Conservation (phyloP, 2,329 filamentous ascomycete genomes). For the Cadophora luteo-olivacea region DNA sequence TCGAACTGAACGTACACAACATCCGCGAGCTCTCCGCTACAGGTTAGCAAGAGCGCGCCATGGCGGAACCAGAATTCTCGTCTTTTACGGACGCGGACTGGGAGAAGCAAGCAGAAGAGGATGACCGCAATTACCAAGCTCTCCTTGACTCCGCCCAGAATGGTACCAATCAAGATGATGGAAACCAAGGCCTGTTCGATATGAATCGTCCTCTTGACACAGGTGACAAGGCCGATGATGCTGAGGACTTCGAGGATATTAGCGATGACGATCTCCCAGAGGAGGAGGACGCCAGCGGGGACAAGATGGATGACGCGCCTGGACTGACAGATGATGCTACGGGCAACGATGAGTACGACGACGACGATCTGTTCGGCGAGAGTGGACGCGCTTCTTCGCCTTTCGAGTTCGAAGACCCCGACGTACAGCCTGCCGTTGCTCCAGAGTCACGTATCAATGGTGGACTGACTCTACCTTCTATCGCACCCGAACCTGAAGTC, state of each 20-base stretch:
- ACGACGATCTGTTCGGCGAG: slow-evolving; percentile 74
- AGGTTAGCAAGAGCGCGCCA: slow-evolving; percentile 23
- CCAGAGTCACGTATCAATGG: slow-evolving; percentile 30
- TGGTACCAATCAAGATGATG: neutral
- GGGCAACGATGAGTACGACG: slow-evolving; percentile 58
- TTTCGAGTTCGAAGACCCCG: slow-evolving; percentile 39
- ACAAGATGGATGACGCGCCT: slow-evolving; percentile 37
- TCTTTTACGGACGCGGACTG: slow-evolving; percentile 47
- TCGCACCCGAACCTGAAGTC: slow-evolving; percentile 31
- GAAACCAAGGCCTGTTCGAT: slow-evolving; percentile 51
- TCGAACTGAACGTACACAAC: neutral
- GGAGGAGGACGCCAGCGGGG: slow-evolving; percentile 62
- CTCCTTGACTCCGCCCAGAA: slow-evolving; percentile 2
- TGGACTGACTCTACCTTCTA: slow-evolving; percentile 33
- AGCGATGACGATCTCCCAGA: slow-evolving; percentile 90
- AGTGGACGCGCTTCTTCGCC: slow-evolving; percentile 47
- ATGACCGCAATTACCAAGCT: slow-evolving; percentile 54
- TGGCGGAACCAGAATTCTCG: slow-evolving; percentile 28
- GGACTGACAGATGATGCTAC: slow-evolving; percentile 55
- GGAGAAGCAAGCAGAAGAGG: slow-evolving; percentile 54
- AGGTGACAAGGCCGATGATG: slow-evolving; percentile 87
- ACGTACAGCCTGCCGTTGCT: slow-evolving; percentile 30
- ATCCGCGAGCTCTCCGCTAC: slow-evolving; percentile 16
- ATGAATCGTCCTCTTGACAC: slow-evolving; percentile 60
- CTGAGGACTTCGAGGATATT: slow-evolving; percentile 89